Conservation (phyloP, 169 alveolate species). For the Plasmodium sp. region DNA sequence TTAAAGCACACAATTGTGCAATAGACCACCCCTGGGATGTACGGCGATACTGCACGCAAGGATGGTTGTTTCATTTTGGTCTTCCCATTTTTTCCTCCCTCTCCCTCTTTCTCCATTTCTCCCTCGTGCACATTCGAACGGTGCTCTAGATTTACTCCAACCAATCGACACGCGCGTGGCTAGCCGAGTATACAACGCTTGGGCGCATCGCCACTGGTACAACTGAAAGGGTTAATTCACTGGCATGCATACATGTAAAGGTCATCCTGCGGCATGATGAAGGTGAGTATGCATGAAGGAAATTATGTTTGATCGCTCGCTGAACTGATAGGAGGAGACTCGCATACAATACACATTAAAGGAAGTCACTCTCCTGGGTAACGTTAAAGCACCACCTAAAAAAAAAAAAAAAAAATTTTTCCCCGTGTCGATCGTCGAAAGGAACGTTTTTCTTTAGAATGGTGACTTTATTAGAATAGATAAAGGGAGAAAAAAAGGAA, state of each 20-base stretch:
- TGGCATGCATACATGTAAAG: background rate
- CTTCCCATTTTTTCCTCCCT: background rate
- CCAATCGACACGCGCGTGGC: background rate
- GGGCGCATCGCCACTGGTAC: background rate
- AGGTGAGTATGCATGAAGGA: background rate
- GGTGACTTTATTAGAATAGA: background rate
- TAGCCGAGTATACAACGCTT: background rate
- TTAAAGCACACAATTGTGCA: background rate
- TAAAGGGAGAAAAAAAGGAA: background rate
- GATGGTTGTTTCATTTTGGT: background rate
- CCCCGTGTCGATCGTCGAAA: background rate
- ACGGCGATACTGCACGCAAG: background rate
- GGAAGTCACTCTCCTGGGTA: background rate
- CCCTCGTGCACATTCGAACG: background rate
- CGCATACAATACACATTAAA: background rate
- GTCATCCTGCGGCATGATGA: background rate
- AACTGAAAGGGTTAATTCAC: background rate
- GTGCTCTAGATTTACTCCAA: background rate
- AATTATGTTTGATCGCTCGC: background rate
- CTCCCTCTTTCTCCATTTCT: background rate
- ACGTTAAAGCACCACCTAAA: background rate
- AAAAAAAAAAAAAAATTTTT: background rate
- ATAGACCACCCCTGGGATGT: background rate
- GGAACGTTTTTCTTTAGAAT: background rate
- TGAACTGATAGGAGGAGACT: background rate